A percentile compares a stretch with the other conserved stretches of the same genome.
These are phyloP conservation scores for Tricholoma flavovirens DNA, from an alignment of 768 basidiomycete genomes.

Conservation along the genomic window DNA sequence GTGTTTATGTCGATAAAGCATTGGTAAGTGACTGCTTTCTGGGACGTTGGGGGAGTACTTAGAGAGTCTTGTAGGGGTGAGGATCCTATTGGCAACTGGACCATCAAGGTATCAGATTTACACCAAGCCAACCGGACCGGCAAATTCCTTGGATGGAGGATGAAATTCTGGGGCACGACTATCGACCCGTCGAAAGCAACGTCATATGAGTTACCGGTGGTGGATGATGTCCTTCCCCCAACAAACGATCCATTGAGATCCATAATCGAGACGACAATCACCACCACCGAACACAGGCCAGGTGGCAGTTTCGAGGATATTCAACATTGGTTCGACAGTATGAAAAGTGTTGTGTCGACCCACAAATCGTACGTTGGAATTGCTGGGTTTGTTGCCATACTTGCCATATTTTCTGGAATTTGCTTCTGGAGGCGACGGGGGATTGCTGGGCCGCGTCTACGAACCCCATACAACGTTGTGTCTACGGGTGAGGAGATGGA, in stretches of 20 bases:
- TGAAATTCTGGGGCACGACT: conserved; percentile 87
- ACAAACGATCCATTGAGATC: conserved; percentile 33
- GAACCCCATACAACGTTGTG: conserved; percentile 52
- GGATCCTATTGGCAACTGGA: conserved; percentile 89
- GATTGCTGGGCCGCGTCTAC: conserved; percentile 30
- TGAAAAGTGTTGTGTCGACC: conserved; percentile 60
- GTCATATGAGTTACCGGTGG: conserved; percentile 52
- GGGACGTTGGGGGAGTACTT: background rate
- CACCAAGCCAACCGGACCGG: conserved; percentile 45
- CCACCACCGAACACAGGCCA: conserved; percentile 63
- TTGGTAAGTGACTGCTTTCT: conserved; percentile 53
- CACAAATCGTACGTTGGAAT: conserved; percentile 87
- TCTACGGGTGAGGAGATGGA: conserved; percentile 59
- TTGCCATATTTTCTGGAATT: conserved; percentile 56
- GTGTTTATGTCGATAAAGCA: conserved; percentile 97
- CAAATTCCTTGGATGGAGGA: conserved; percentile 83
- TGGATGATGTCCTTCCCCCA: conserved; percentile 45
- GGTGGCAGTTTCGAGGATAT: conserved; percentile 53
- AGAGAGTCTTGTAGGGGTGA: conserved; percentile 69
- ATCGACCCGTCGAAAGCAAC: conserved; percentile 63
- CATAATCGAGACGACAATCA: conserved; percentile 25
- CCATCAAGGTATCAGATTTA: conserved; percentile 79
- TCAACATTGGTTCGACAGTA: conserved; percentile 71
- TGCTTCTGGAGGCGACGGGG: conserved; percentile 71
- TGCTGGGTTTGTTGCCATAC: conserved; percentile 62